These are phyloP conservation scores for Filosporella fistucella DNA, from an alignment of 495 filamentous ascomycete species.

Conservation along the genomic window DNA sequence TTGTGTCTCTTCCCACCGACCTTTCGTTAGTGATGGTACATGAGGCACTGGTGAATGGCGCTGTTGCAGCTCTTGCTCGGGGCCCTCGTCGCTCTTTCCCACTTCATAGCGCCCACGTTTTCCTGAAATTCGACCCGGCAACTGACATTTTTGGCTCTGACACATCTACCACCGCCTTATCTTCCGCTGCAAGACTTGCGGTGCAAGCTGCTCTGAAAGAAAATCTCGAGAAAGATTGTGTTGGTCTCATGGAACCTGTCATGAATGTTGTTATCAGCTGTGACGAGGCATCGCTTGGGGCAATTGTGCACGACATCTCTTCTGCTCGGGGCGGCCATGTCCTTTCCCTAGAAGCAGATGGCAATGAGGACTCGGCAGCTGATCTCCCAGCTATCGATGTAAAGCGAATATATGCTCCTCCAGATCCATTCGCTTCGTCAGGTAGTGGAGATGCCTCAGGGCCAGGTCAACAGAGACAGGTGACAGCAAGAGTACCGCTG, in stretches of 20 bases:
- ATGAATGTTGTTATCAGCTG: constrained; percentile 83
- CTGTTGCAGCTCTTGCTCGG: constrained; percentile 76
- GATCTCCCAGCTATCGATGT: constrained; percentile 51
- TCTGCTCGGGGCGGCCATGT: constrained; percentile 81
- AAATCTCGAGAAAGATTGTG: constrained; percentile 37
- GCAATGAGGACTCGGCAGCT: constrained; percentile 7
- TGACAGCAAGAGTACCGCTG: constrained; percentile 81
- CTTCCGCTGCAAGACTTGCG: constrained; percentile 70
- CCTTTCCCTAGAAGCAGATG: constrained; percentile 65
- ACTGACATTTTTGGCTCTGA: constrained; percentile 62
- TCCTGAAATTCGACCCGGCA: constrained; percentile 59
- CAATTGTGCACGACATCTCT: constrained; percentile 86
- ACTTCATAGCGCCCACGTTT: constrained; percentile 64
- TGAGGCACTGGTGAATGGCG: constrained; percentile 69
- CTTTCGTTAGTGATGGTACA: constrained; percentile 53
- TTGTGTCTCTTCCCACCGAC: constrained; percentile 47
- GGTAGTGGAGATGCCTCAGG: constrained; percentile 5
- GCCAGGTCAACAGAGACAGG: constrained; percentile 36
- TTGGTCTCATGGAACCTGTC: constrained; percentile 83
- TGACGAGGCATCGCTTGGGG: constrained; percentile 74
- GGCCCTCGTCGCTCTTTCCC: constrained; percentile 76
- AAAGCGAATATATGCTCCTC: constrained; percentile 73
- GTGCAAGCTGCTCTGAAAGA: constrained; percentile 61
- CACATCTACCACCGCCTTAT: constrained; percentile 69
- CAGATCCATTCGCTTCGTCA: constrained; percentile 69